These are phyloP conservation scores for Scleroderma bovista DNA, from an alignment of 768 basidiomycete species.

Conservation along the genomic window DNA sequence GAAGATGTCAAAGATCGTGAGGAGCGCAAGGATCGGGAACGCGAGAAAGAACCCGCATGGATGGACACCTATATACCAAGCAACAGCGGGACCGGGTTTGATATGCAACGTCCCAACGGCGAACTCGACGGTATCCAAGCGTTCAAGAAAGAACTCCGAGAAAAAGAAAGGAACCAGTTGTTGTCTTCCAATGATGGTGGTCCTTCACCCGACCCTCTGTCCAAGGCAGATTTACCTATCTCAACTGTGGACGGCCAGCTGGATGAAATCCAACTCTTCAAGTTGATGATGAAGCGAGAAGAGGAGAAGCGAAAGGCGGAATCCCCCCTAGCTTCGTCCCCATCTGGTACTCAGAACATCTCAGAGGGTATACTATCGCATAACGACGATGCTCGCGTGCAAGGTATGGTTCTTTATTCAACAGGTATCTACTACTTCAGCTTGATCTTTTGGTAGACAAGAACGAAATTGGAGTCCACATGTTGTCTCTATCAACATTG, in stretches of 20 bases:
- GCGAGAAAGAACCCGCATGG: conserved; percentile 88
- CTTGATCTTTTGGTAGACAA: background rate
- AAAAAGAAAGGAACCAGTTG: conserved; percentile 53
- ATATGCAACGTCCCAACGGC: conserved; percentile 53
- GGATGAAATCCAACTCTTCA: conserved; percentile 84
- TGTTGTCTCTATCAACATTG: conserved; percentile 1
- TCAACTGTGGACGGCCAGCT: conserved; percentile 36
- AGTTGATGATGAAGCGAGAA: conserved; percentile 76
- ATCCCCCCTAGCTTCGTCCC: conserved; percentile 4
- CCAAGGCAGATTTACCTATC: conserved; percentile 14
- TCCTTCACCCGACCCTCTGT: conserved; percentile 10
- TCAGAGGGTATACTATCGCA: conserved; percentile 9
- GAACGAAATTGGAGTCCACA: background rate
- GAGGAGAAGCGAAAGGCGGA: conserved; percentile 44
- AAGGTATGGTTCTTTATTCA: conserved; percentile 14
- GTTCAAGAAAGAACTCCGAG: conserved; percentile 82
- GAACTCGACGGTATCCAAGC: conserved; percentile 81
- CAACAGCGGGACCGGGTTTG: conserved; percentile 54
- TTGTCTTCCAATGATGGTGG: conserved; percentile 6
- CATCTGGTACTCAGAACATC: background rate
- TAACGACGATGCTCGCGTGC: conserved; percentile 7
- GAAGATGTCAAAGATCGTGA: conserved; percentile 49
- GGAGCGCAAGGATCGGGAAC: conserved; percentile 44
- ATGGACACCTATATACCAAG: conserved; percentile 83
- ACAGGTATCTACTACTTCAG: background rate